Percentiles rank a stretch among this genome's conserved stretches.
phyloP scores from a whole-genome alignment of 179 eudicot species.

The Drosera spatulata region DNA sequence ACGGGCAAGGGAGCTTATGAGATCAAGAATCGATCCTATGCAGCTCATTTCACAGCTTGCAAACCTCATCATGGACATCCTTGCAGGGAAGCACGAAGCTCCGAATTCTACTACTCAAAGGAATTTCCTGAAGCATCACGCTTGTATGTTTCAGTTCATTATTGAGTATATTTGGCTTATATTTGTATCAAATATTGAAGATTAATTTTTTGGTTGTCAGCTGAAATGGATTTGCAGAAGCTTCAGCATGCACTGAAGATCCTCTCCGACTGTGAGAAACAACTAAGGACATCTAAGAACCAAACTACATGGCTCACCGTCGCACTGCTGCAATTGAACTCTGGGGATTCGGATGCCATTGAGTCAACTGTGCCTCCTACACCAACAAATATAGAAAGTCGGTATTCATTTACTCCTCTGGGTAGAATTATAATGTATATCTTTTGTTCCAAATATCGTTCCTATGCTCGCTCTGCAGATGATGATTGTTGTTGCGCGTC shows the following conservation, averaged over 20 bases:
- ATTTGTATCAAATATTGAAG: background rate
- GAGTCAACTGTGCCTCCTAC: slow-evolving; percentile 45
- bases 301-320: slow-evolving; percentile 94
- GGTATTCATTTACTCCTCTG: slow-evolving; percentile 5
- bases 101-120: slow-evolving; percentile 48
- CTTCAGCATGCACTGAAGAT: slow-evolving; percentile 71
- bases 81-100: slow-evolving; percentile 69
- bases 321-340: slow-evolving; percentile 77
- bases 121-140: slow-evolving; percentile 41
- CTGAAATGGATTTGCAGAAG: slow-evolving; percentile 74
- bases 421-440: no score
- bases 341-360: slow-evolving; percentile 40
- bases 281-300: slow-evolving; percentile 64
- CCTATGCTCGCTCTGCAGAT: slow-evolving; percentile 34
- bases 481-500: slow-evolving; percentile 73
- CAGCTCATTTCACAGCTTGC: slow-evolving; percentile 88
- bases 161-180: background rate
- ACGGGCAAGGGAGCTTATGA: slow-evolving; percentile 85
- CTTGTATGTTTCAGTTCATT: slow-evolving; percentile 41
- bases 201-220: slow-evolving; percentile 16
- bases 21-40: slow-evolving; percentile 82
- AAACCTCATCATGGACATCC: slow-evolving; percentile 88
- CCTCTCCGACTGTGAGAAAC: slow-evolving; percentile 88
- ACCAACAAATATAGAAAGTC: slow-evolving; percentile 55
- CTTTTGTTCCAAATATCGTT: background rate